Conservation (phyloP, 768 basidiomycete species). For the Suillus brevipes region DNA sequence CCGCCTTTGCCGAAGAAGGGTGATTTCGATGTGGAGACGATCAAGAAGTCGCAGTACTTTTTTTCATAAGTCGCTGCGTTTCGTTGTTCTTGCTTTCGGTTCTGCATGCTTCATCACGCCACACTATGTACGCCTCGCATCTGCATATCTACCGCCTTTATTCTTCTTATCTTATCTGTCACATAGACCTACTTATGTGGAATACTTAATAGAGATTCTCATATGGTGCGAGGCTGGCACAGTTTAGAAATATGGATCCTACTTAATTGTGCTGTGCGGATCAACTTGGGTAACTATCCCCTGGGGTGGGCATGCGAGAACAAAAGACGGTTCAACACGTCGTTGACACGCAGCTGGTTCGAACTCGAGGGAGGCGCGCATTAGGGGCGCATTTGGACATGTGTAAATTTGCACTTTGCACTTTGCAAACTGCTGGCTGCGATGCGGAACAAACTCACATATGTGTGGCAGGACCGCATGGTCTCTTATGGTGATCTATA, state of each 20-base stretch:
- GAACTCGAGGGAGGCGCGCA: neutral
- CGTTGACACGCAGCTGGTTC: no score
- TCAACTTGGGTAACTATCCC: neutral
- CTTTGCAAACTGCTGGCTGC: neutral
- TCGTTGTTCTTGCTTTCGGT: neutral
- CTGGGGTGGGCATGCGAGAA: neutral
- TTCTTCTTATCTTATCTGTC: conserved; percentile 1
- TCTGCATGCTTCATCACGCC: neutral
- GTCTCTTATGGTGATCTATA: neutral
- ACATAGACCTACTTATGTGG: conserved; percentile 1
- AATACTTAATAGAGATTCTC: neutral
- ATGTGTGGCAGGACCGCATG: neutral
- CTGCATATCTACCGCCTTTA: neutral
- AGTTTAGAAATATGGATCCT: neutral
- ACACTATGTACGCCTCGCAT: neutral
- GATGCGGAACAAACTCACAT: neutral
- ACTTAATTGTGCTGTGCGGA: neutral
- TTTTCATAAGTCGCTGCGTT: conserved; percentile 63
- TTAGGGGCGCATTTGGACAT: conserved; percentile 1
- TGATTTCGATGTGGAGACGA: conserved; percentile 77
- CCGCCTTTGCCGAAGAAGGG: conserved; percentile 86
- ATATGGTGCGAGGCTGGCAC: neutral
- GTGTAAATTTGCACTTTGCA: neutral
- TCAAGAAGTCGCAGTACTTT: conserved; percentile 86
- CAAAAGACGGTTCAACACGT: neutral